These are phyloP conservation scores for Fusarium goolgardi DNA, from an alignment of 2,329 filamentous ascomycete genomes.

Conservation along the genomic window DNA sequence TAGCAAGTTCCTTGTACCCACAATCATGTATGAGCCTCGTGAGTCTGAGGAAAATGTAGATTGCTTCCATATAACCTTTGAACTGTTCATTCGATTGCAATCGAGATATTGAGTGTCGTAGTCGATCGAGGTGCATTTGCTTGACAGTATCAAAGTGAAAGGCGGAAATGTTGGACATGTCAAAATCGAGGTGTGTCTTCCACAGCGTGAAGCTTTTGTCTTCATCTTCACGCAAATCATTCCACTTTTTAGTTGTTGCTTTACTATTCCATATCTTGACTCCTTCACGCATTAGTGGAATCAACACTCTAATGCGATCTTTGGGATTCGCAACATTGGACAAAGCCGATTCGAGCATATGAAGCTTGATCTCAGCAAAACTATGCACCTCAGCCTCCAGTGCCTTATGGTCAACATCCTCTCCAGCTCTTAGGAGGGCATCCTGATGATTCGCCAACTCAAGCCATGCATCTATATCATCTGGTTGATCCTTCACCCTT, in stretches of 20 bases:
- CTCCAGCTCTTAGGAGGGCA: constrained; percentile 65
- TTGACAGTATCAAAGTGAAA: constrained; percentile 77
- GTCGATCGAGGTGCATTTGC: constrained; percentile 67
- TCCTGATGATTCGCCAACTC: constrained; percentile 84
- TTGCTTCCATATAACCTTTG: constrained; percentile 48
- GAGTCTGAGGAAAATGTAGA: constrained; percentile 80
- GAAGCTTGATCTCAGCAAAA: constrained; percentile 82
- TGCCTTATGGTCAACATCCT: constrained; percentile 56
- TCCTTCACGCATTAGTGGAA: constrained; percentile 79
- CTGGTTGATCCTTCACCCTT: constrained; percentile 72
- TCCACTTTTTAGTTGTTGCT: constrained; percentile 73
- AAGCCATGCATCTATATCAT: constrained; percentile 79
- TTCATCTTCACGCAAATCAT: constrained; percentile 54
- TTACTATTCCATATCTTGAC: constrained; percentile 77
- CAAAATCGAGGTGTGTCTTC: constrained; percentile 77
- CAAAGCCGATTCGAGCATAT: constrained; percentile 82
- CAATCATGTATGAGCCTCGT: constrained; percentile 79
- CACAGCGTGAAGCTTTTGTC: constrained; percentile 69
- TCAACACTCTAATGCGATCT: constrained; percentile 69
- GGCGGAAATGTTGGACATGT: constrained; percentile 73
- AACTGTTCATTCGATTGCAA: background rate
- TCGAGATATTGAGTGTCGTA: constrained; percentile 41
- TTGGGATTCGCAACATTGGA: constrained; percentile 60
- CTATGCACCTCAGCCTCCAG: constrained; percentile 73
- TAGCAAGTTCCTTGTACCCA: constrained; percentile 80